Conservation (phyloP, 768 basidiomycete genomes). For the Auriscalpium vulgare region DNA sequence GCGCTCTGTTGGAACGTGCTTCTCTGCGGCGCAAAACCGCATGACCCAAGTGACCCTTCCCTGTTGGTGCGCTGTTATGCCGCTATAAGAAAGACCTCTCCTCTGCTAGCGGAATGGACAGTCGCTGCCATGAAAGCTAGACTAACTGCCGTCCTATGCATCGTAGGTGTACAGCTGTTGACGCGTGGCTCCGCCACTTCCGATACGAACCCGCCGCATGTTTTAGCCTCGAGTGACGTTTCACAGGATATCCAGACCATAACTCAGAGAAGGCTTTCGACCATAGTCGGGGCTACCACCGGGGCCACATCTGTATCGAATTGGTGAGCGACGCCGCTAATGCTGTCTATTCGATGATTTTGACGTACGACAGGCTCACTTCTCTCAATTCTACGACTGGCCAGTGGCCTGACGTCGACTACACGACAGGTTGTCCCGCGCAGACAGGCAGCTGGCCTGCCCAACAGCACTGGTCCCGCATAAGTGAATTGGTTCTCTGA, state of each 20-base stretch:
- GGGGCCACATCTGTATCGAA: constrained; percentile 27
- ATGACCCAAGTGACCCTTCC: too few relatives aligned
- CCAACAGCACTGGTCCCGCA: constrained; percentile 39
- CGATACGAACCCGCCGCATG: neutral
- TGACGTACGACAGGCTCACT: neutral
- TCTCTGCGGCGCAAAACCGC: too few relatives aligned
- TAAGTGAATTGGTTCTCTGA: constrained; percentile 14
- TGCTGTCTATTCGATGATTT: neutral
- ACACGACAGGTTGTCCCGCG: constrained; percentile 41
- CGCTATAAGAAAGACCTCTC: too few relatives aligned
- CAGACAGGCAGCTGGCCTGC: constrained; percentile 67
- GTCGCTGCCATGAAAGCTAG: too few relatives aligned
- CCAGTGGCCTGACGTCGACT: neutral
- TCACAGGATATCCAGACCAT: constrained; percentile 25
- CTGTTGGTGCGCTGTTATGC: too few relatives aligned
- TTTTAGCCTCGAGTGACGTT: neutral
- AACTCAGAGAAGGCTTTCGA: constrained; percentile 30
- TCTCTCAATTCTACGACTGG: too few relatives aligned
- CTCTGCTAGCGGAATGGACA: too few relatives aligned
- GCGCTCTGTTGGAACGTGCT: too few relatives aligned
- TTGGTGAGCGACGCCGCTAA: constrained; percentile 23
- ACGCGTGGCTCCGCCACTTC: too few relatives aligned
- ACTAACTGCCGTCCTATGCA: too few relatives aligned
- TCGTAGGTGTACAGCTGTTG: too few relatives aligned
- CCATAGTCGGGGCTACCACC: constrained; percentile 33